phyloP scores from a whole-genome alignment of 345 rosid genomes.

The Brassica incana region DNA sequence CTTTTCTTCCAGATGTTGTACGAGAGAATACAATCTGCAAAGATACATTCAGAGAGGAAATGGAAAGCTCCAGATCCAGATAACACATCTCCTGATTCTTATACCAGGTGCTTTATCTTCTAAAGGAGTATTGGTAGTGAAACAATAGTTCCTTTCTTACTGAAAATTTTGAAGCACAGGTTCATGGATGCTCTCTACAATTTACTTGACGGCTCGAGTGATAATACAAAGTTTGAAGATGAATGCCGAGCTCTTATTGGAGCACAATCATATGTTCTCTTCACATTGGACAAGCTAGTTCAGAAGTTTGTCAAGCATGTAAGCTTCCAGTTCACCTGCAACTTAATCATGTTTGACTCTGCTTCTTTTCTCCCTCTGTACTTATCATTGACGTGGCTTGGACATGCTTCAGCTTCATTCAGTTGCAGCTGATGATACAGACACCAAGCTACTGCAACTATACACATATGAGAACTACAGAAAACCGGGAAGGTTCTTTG shows the following conservation, averaged over 20 bases:
- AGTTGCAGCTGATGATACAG: conserved; percentile 85
- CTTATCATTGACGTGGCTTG: conserved; percentile 18
- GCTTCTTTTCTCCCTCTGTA: neutral
- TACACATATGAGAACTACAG: conserved; percentile 80
- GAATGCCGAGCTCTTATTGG: conserved; percentile 97
- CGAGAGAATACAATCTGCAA: conserved; percentile 93
- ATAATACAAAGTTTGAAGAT: conserved; percentile 94
- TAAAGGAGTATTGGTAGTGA: neutral
- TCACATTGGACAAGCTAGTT: conserved; percentile 92
- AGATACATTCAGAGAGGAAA: conserved; percentile 88
- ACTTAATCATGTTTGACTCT: conserved; percentile 5
- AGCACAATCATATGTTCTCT: conserved; percentile 88
- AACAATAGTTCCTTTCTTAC: neutral
- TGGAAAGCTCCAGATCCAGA: conserved; percentile 85
- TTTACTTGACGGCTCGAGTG: conserved; percentile 87
- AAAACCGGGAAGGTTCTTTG: conserved; percentile 68
- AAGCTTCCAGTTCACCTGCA: conserved; percentile 28
- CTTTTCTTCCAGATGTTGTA: conserved; percentile 60
- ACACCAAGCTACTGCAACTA: conserved; percentile 85
- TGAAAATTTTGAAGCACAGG: conserved; percentile 41
- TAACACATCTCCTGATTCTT: conserved; percentile 70
- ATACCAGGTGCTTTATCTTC: conserved; percentile 65
- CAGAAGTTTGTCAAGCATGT: conserved; percentile 94
- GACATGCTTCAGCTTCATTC: conserved; percentile 71
- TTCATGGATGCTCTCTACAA: conserved; percentile 91